phyloP scores from a whole-genome alignment of 192 early-diverging fungal species.

The Phycomyces blakesleeanus region DNA sequence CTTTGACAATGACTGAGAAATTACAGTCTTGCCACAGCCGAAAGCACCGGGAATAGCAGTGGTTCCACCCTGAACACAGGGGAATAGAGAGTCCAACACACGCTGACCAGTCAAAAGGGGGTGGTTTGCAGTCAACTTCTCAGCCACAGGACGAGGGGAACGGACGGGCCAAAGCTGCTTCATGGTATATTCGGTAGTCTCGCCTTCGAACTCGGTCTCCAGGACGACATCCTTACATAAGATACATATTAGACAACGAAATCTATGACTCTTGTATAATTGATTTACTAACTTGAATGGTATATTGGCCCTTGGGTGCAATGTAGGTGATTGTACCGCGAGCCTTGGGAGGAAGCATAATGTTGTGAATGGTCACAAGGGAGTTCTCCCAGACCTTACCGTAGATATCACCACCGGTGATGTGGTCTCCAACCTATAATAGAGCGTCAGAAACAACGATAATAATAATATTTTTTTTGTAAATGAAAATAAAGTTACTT shows the following conservation, averaged over 20 bases:
- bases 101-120: conserved; percentile 98
- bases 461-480: background rate
- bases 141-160: conserved; percentile 88
- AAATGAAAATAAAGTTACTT: conserved; percentile 42
- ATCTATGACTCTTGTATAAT: background rate
- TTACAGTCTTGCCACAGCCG: conserved; percentile 99
- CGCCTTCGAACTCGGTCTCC: conserved; percentile 97
- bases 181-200: conserved; percentile 90
- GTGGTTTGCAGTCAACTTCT: conserved; percentile 93
- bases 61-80: conserved; percentile 98
- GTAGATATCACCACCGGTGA: conserved; percentile 97
- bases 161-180: conserved; percentile 98
- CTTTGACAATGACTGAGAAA: conserved; percentile 98
- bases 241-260: background rate
- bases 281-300: conserved; percentile 53
- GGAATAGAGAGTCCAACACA: conserved; percentile 98
- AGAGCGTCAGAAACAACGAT: conserved; percentile 5
- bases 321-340: conserved; percentile 96
- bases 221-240: conserved; percentile 70
- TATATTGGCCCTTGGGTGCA: conserved; percentile 89
- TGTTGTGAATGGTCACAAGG: conserved; percentile 84
- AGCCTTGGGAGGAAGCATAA: conserved; percentile 92
- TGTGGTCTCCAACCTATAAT: conserved; percentile 84
- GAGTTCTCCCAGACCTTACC: conserved; percentile 95
- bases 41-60: conserved; percentile 99